phyloP scores from a whole-genome alignment of 1,284 basidiomycete species.

The Ustilago bromivora region DNA sequence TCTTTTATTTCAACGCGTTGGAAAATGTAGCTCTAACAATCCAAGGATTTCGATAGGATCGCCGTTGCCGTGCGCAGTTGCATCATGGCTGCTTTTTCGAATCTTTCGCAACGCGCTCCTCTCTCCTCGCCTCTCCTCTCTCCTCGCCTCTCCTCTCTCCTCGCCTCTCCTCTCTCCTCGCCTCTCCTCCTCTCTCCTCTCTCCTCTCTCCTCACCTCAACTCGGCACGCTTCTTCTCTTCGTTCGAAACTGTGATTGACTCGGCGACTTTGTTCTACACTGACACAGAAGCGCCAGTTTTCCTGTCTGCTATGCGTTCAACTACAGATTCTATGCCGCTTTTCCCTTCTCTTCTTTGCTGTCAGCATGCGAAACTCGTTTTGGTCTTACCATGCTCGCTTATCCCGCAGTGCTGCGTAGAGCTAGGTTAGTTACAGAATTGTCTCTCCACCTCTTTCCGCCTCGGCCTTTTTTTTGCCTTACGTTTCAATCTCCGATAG shows the following conservation, averaged over 20 bases:
- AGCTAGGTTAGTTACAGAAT: neutral
- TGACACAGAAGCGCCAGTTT: neutral
- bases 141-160: neutral
- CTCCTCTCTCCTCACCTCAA: neutral
- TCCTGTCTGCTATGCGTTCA: neutral
- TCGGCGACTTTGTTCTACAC: neutral
- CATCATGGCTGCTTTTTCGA: neutral
- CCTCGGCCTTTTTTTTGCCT: conserved; percentile 2
- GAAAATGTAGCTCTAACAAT: neutral
- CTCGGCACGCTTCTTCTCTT: neutral
- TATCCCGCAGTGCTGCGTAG: neutral
- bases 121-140: neutral
- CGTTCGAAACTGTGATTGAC: neutral
- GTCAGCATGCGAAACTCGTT: neutral
- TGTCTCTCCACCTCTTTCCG: neutral
- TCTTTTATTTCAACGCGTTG: neutral
- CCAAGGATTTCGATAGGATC: neutral
- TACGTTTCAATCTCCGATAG: conserved; percentile 16
- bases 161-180: no score
- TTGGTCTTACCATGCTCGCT: conserved; percentile 4
- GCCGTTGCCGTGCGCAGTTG: conserved; percentile 2
- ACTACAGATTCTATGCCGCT: no score
- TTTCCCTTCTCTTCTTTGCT: neutral
- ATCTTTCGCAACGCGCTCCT: neutral
- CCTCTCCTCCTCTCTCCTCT: neutral